Evolutionary conservation across 768 basidiomycete genomes (phyloP).

Genomic region (Dioszegia crocea): DNA sequence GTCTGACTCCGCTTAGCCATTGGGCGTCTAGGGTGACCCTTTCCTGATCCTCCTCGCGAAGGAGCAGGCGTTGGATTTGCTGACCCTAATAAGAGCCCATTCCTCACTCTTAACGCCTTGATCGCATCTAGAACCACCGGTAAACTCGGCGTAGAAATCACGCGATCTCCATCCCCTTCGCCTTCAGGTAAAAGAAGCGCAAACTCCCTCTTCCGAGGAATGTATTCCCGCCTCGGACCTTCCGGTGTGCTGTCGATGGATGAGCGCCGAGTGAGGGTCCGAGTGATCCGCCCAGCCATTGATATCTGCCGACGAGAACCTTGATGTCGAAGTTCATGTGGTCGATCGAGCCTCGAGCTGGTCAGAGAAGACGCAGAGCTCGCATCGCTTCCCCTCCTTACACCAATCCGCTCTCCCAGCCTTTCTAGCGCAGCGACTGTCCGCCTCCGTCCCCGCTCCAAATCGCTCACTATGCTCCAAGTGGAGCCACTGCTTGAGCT

Average conservation of each 20-base stretch:
- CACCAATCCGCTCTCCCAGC: conserved; percentile 41
- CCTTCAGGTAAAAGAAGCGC: conserved; percentile 36
- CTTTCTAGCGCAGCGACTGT: conserved; percentile 37
- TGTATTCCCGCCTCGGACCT: conserved; percentile 28
- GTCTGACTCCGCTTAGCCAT: conserved; percentile 10
- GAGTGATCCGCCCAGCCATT: conserved; percentile 18
- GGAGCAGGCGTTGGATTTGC: conserved; percentile 11
- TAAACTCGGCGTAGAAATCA: conserved; percentile 40
- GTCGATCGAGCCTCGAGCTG: background rate
- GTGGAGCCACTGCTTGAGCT: conserved; percentile 27
- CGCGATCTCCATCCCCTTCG: conserved; percentile 19
- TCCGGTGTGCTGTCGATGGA: conserved; percentile 17
- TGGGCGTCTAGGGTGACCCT: conserved; percentile 15
- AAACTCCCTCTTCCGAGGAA: conserved; percentile 37
- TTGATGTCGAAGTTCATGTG: background rate
- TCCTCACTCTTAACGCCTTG: conserved; percentile 20
- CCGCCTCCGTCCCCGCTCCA: conserved; percentile 37
- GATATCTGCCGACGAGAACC: conserved; percentile 14
- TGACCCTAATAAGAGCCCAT: conserved; percentile 18
- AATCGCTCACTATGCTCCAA: conserved; percentile 32
- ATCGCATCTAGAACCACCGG: conserved; percentile 33
- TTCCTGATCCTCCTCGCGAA: conserved; percentile 19
- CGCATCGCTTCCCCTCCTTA: conserved; percentile 36
- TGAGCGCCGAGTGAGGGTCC: conserved; percentile 22
- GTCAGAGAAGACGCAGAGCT: conserved; percentile 9